phyloP scores from a whole-genome alignment of 2,329 filamentous ascomycete genomes.

The Acephala macrosclerotiorum region DNA sequence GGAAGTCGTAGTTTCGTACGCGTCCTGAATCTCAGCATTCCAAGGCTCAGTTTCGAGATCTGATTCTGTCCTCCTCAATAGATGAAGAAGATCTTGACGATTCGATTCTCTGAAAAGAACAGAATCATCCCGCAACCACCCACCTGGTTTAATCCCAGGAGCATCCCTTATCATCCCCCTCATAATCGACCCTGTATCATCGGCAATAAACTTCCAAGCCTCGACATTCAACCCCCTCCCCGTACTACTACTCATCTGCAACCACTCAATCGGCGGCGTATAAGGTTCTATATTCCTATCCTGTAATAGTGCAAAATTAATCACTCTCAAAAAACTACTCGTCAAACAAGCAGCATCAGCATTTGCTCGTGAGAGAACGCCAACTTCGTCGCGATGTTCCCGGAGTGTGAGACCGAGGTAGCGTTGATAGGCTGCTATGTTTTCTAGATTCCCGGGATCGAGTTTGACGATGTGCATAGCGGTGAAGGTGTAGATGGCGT shows the following conservation, averaged over 20 bases:
- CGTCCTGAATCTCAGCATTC: slow-evolving; percentile 26
- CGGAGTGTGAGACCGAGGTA: slow-evolving; percentile 32
- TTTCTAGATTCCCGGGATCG: slow-evolving; percentile 22
- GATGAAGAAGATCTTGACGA: slow-evolving; percentile 22
- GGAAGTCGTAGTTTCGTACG: slow-evolving; percentile 28
- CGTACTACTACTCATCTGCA: slow-evolving; percentile 26
- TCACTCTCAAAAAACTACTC: slow-evolving; percentile 25
- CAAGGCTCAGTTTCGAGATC: slow-evolving; percentile 29
- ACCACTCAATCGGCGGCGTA: slow-evolving; percentile 31
- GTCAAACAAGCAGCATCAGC: slow-evolving; percentile 34
- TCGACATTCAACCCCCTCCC: slow-evolving; percentile 24
- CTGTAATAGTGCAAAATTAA: slow-evolving; percentile 32
- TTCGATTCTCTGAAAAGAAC: slow-evolving; percentile 26
- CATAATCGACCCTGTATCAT: slow-evolving; percentile 26
- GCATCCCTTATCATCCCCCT: slow-evolving; percentile 22
- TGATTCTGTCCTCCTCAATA: slow-evolving; percentile 23
- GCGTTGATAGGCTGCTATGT: slow-evolving; percentile 23
- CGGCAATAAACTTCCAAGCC: slow-evolving; percentile 27
- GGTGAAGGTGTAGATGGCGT: slow-evolving; percentile 32
- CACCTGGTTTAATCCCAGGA: slow-evolving; percentile 14
- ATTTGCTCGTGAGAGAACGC: slow-evolving; percentile 24
- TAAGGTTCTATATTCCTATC: slow-evolving; percentile 28
- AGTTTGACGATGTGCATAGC: slow-evolving; percentile 32
- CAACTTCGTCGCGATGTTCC: slow-evolving; percentile 31
- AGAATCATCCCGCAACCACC: slow-evolving; percentile 14